Conservation (phyloP, 1,139 yeast species). For the Hansenula sp. region DNA sequence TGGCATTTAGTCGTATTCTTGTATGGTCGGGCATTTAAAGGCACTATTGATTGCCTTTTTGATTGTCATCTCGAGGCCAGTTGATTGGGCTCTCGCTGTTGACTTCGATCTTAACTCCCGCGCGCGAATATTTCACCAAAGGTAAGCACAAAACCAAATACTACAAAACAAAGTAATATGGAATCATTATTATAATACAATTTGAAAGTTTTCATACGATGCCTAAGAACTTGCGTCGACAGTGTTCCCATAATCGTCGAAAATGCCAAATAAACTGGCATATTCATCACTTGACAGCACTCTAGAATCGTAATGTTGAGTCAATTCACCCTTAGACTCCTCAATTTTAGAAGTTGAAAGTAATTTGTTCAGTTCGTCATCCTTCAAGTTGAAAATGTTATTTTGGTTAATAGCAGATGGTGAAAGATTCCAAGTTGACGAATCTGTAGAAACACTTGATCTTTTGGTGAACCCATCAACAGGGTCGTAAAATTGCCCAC, state of each 20-base stretch:
- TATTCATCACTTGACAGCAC: constrained; percentile 20
- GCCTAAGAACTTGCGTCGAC: background rate
- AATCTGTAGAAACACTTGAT: background rate
- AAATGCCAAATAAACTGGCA: constrained; percentile 19
- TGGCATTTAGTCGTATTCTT: too few relatives aligned
- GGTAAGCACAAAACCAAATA: too few relatives aligned
- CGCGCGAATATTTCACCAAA: too few relatives aligned
- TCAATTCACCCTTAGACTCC: background rate
- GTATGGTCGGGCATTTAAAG: too few relatives aligned
- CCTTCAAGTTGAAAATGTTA: background rate
- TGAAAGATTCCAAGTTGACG: background rate
- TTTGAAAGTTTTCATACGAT: background rate
- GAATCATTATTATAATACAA: too few relatives aligned
- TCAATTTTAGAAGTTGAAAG: background rate
- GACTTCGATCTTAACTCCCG: too few relatives aligned
- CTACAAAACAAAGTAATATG: too few relatives aligned
- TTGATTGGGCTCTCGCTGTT: too few relatives aligned
- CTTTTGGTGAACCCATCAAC: background rate
- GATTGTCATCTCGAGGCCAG: too few relatives aligned
- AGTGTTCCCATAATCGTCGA: constrained; percentile 17
- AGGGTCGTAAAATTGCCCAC: constrained; percentile 4
- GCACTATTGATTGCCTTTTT: too few relatives aligned
- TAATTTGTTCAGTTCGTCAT: background rate
- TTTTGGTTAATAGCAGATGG: constrained; percentile 1
- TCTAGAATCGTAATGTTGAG: constrained; percentile 4